Evolutionary conservation across 176 grass and related monocot species (phyloP), one percentile per base, ranked within the genome.

Genomic region (Alopecurus myosuroides): DNA sequence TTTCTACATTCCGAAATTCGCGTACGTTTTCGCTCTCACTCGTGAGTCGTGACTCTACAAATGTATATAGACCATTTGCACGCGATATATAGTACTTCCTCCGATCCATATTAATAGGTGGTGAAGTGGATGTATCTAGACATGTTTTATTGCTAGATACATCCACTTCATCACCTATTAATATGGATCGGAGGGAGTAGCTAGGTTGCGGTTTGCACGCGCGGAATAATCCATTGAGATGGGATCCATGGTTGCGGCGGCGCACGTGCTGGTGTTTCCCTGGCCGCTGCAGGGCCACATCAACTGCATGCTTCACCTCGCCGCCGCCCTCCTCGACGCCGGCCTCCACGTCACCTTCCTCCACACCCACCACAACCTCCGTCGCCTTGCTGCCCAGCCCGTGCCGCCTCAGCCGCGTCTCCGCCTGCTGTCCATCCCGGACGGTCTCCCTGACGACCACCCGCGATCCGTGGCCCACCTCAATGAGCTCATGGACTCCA

Each of bases 401-500:
- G 5, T 17, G 25, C 76, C n/a, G 39, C 4, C 14, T 1, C 37
- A n/a, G 0, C 58, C 86, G 0, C 71, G 35, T 7, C 86, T 88
- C 34, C 70, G 79, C 3, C 11, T 45, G 3, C 10, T 49, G 12
- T 88, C 86, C 18, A 36, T 88, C 19, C 79, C 80, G 9, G 80
- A 88, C 60, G 78, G 70, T 23, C 78, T 88, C 39, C 80, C 86
- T 0, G 71, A 22, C 10, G 70, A 83, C 70, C 44, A 69, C 12
- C 41, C 79, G 6, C 79, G 79, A 9, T 42, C 72, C 15, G 69
- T 70, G 4, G 86, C 12, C 7, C 22, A 33, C 50, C 30, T 82
- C 14, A 18, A 67, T 5, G 57, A 64, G 30, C 56, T 82, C 9
- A 22, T 69, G 65, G 65, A 69, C 19, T 82, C 85, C 39, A 74